Evolutionary conservation across 192 early-diverging fungal species (phyloP), one percentile per base, ranked within the genome.

Genomic region (Nowakowskiella sp.): DNA sequence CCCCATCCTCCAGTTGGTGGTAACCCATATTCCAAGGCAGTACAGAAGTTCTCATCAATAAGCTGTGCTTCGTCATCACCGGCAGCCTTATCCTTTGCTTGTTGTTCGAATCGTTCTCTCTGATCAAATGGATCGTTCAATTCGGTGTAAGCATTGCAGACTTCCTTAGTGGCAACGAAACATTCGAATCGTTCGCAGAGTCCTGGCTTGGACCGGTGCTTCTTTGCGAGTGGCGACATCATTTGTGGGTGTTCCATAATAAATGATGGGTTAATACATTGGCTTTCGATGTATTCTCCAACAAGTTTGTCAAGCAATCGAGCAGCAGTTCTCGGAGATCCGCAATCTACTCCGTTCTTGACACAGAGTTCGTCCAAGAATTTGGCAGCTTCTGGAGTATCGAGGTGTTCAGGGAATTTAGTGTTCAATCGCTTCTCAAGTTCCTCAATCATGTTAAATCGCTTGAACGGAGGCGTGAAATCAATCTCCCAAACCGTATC

Each of bases 41-140:
- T 88, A 73, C 93, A 97, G 67, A 97, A 99, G 58, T 83, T 89
- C 73, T 99, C 93, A 58, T 99, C 95, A 57, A 99, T 87, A 61
- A 92, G 62, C 74, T 99, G 95, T 23, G 95, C 95, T 71, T 99
- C 95, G 60, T 99, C 95, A 65, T 99, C 95, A 59, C 95, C 95
- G 48, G 89, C 90, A 52, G 76, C 95, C 84, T 99, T 99, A 66
- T 99, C 93, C 28, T 59, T 70, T 25, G 95, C 95, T 76, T 99
- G 95, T 78, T 95, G 91, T 32, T 82, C 94, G 70, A 99, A 99
- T 62, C 93, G 79, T 67, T 93, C 91, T 53, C 95, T 87, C 74
- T 99, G 95, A 60, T 94, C 95, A 65, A 92, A 94, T 33, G 95
- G 95, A 77, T 99, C 95, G 80, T 99, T 99, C 70, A 99, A 81